A percentile compares a stretch with the other conserved stretches of the same genome.
Conservation (phyloP, 805 yeast genomes). For the Candida boidinii region DNA sequence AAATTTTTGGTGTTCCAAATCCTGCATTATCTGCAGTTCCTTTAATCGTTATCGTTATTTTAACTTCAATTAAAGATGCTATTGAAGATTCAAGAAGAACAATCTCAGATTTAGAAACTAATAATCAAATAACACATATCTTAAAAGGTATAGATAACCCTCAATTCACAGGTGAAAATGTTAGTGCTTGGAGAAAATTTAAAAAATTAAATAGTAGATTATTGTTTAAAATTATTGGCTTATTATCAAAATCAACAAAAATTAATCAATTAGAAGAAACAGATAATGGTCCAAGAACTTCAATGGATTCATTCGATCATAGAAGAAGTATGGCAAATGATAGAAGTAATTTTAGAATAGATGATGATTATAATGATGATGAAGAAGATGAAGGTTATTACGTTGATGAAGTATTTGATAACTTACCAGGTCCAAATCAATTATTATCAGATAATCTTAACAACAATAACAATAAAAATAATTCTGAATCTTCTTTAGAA, state of each 20-base stretch:
- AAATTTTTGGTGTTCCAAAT: constrained; percentile 72
- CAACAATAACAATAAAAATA: no score
- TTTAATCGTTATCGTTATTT: constrained; percentile 62
- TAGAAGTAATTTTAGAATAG: constrained; percentile 52
- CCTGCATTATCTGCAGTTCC: constrained; percentile 75
- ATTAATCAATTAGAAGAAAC: constrained; percentile 18
- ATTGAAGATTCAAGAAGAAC: constrained; percentile 76
- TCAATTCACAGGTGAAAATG: constrained; percentile 55
- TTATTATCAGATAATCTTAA: no score
- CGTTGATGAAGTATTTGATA: constrained; percentile 5
- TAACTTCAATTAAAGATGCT: constrained; percentile 76
- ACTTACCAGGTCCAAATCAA: no score
- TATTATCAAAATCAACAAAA: constrained; percentile 13
- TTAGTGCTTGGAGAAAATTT: constrained; percentile 61
- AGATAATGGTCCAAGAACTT: constrained; percentile 6
- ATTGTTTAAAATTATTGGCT: constrained; percentile 9
- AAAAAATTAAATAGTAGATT: constrained; percentile 35
- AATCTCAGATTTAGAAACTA: constrained; percentile 61
- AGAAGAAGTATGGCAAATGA: constrained; percentile 15
- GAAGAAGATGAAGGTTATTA: constrained; percentile 1
- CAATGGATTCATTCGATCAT: constrained; percentile 26
- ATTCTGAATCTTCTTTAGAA: no score
- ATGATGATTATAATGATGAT: constrained; percentile 43
- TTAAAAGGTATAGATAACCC: constrained; percentile 45
- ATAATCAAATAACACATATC: constrained; percentile 65